phyloP scores from a whole-genome alignment of 78 protist species.

The Dictyostelium firmibasis region DNA sequence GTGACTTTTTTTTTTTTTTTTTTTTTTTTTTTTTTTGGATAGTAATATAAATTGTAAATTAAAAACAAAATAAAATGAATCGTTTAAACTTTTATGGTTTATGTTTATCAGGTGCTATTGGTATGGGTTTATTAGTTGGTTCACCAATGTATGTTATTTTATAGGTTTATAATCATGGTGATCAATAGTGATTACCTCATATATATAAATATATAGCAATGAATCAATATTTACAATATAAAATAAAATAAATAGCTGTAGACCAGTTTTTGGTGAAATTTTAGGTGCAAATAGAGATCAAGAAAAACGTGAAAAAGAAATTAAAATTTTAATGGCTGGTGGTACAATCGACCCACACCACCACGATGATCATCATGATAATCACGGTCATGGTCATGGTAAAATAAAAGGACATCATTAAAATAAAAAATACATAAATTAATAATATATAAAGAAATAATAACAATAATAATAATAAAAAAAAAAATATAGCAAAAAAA shows the following conservation, averaged over 20 bases:
- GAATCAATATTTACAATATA: neutral
- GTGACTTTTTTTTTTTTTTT: constrained; percentile 3
- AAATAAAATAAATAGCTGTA: neutral
- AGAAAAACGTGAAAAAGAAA: neutral
- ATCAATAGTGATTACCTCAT: neutral
- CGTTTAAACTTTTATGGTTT: neutral
- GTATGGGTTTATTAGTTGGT: constrained; percentile 1
- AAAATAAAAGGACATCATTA: constrained; percentile 16
- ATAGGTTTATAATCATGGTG: too few species aligned
- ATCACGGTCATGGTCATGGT: neutral
- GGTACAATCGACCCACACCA: neutral
- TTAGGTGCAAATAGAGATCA: constrained; percentile 11
- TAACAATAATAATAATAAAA: neutral
- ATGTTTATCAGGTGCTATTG: neutral
- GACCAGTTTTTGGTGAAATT: constrained; percentile 14
- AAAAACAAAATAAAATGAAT: neutral
- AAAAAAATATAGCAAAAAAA: neutral
- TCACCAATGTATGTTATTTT: constrained; percentile 12
- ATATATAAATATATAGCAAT: neutral
- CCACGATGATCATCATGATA: neutral
- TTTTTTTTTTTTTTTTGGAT: neutral
- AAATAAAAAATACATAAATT: neutral
- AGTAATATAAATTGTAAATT: neutral
- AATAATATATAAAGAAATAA: too few species aligned
- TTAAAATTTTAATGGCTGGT: neutral